phyloP scores from a whole-genome alignment of 345 rosid genomes.

The Hibiscus tridactylites region DNA sequence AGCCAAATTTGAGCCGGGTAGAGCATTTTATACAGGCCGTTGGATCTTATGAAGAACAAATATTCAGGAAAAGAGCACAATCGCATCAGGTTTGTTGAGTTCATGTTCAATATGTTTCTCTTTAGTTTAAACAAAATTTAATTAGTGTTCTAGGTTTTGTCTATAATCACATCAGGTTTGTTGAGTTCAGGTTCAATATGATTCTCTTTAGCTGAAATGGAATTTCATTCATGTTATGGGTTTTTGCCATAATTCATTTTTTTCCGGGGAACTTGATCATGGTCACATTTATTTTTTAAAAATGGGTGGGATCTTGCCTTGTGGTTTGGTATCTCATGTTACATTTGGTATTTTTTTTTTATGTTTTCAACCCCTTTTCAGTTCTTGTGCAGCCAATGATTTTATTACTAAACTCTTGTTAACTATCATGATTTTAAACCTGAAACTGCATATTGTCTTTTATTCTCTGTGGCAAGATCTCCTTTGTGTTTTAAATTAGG shows the following conservation, averaged over 20 bases:
- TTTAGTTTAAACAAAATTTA: conserved; percentile 4
- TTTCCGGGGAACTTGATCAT: neutral
- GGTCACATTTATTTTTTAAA: neutral
- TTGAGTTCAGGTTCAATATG: neutral
- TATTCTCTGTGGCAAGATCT: neutral
- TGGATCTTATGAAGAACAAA: conserved; percentile 72
- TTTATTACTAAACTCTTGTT: neutral
- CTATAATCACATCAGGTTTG: neutral
- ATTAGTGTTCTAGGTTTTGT: conserved; percentile 8
- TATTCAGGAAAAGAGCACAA: conserved; percentile 79
- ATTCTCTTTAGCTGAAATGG: neutral
- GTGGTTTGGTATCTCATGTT: neutral
- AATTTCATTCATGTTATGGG: neutral
- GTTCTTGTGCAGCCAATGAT: neutral
- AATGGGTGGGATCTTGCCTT: neutral
- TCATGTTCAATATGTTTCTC: neutral
- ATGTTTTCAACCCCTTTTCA: neutral
- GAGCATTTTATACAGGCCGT: conserved; percentile 89
- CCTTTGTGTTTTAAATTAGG: neutral
- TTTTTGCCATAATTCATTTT: neutral
- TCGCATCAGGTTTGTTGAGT: conserved; percentile 46
- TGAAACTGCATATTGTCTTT: neutral
- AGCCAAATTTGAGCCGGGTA: conserved; percentile 67
- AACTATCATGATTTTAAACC: neutral
- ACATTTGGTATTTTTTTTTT: neutral